These are phyloP conservation scores for Oryza nivara DNA, from an alignment of 176 grass and related monocot genomes.

Conservation along the genomic window DNA sequence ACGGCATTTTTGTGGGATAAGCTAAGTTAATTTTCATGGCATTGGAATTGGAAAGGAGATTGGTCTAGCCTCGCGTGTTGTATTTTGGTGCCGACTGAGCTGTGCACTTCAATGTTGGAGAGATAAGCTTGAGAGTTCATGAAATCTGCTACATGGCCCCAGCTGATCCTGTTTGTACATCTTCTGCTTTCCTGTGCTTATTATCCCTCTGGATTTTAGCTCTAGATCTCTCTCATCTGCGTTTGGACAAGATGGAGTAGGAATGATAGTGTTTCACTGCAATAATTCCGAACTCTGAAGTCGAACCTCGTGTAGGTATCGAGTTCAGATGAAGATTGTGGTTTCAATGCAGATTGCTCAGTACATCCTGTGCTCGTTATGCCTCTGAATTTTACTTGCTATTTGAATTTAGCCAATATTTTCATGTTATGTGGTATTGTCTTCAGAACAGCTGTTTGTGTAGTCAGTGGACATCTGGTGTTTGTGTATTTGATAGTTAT, in stretches of 20 bases:
- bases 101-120: not conserved
- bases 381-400: not conserved
- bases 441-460: slow-evolving; percentile 14
- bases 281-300: not conserved
- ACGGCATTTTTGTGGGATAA: not conserved
- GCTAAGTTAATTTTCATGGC: not conserved
- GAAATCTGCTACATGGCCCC: not conserved
- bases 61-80: slow-evolving; percentile 3
- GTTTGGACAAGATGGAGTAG: not conserved
- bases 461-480: not conserved
- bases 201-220: not conserved
- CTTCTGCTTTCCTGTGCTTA: not conserved
- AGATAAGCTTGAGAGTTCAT: not conserved
- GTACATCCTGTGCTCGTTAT: not conserved
- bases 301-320: not conserved
- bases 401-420: slow-evolving; percentile 8
- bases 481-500: slow-evolving; percentile 1
- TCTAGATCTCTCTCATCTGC: not conserved
- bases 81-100: not conserved
- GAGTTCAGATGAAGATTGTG: slow-evolving; percentile 13
- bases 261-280: not conserved
- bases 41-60: not conserved
- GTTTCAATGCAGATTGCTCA: not conserved
- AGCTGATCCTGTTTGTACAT: slow-evolving; percentile 18
- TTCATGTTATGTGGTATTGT: not conserved